Conservation (phyloP, 163 green algal species). For the Chloromonas sp. region DNA sequence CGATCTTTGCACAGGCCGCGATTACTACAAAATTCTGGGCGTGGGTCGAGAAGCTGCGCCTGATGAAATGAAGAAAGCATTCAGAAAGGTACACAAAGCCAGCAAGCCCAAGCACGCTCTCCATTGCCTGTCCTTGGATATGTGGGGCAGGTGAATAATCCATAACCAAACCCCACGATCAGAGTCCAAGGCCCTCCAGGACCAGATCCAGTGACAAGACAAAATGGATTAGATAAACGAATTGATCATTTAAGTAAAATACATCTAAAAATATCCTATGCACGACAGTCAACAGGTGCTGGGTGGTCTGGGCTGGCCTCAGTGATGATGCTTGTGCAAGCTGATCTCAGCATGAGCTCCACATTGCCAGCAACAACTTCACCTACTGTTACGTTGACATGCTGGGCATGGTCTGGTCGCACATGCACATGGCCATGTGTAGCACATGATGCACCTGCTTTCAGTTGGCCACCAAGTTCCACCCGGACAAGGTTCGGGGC, state of each 20-base stretch:
- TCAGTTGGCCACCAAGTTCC: constrained; percentile 5
- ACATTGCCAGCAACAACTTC: background rate
- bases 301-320: too few relatives aligned
- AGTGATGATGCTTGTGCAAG: background rate
- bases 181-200: background rate
- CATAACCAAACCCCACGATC: background rate
- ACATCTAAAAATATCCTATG: too few relatives aligned
- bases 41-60: constrained; percentile 61
- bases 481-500: constrained; percentile 23
- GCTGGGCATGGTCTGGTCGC: background rate
- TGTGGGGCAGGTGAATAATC: background rate
- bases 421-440: background rate
- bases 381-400: background rate
- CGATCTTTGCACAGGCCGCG: constrained; percentile 8
- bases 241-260: background rate
- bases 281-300: too few relatives aligned
- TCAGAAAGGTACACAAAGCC: background rate
- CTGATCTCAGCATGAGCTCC: background rate
- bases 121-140: background rate
- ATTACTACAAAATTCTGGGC: constrained; percentile 74
- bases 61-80: constrained; percentile 58
- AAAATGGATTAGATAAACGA: background rate
- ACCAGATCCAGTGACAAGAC: background rate
- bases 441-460: background rate
- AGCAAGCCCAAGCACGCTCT: background rate